Evolutionary conservation across 768 basidiomycete genomes (phyloP).

Genomic region (Roridomyces roridus): DNA sequence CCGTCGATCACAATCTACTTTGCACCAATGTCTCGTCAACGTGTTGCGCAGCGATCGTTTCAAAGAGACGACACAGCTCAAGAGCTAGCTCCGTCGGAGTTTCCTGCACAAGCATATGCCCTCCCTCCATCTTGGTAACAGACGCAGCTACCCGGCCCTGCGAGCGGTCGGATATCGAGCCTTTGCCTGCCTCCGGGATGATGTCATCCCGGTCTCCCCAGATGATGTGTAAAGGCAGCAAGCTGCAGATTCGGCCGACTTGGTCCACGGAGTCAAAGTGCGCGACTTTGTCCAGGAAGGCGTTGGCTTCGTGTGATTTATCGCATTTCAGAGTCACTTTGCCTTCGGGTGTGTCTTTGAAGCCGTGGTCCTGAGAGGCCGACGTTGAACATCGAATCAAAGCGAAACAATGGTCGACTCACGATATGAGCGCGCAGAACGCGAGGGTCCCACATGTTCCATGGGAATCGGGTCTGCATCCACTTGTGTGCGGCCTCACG

Average conservation of each 20-base stretch:
- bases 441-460: slow-evolving; percentile 38
- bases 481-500: slow-evolving; percentile 34
- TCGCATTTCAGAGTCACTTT: slow-evolving; percentile 50
- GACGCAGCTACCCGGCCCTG: slow-evolving; percentile 50
- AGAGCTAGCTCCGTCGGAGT: too few species aligned
- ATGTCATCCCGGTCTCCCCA: slow-evolving; percentile 51
- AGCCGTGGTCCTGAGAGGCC: slow-evolving; percentile 25
- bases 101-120: slow-evolving; percentile 63
- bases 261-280: slow-evolving; percentile 48
- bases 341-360: slow-evolving; percentile 21
- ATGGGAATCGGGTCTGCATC: slow-evolving; percentile 32
- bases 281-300: slow-evolving; percentile 48
- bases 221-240: slow-evolving; percentile 52
- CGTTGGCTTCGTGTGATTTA: slow-evolving; percentile 50
- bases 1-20: too few species aligned
- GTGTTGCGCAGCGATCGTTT: too few species aligned
- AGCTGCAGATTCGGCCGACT: slow-evolving; percentile 41
- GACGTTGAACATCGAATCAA: background rate
- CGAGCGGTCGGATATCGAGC: slow-evolving; percentile 46
- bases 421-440: slow-evolving; percentile 35
- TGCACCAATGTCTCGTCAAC: too few species aligned
- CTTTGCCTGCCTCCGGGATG: slow-evolving; percentile 50
- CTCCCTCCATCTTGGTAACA: slow-evolving; percentile 47
- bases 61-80: too few species aligned
- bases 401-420: slow-evolving; percentile 6